Percentiles rank a stretch among this genome's conserved stretches.
Conservation (phyloP, 176 grass and related monocot species). For the Avena insularis region DNA sequence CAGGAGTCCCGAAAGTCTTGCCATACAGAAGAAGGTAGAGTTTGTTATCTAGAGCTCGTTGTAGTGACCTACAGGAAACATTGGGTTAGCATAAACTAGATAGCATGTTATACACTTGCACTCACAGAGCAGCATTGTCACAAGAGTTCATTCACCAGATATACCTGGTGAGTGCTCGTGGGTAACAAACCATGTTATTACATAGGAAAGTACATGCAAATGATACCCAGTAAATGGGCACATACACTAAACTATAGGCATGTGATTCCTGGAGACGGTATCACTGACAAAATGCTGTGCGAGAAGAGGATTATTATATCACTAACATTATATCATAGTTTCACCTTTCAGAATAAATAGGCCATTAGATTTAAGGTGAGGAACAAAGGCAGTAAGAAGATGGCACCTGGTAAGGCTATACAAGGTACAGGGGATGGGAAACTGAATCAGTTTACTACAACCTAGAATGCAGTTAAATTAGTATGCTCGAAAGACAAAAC, state of each 20-base stretch:
- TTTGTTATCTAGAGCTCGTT: conserved; percentile 87
- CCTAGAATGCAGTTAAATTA: not conserved
- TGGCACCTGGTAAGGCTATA: not conserved
- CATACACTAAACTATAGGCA: not conserved
- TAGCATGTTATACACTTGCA: not conserved
- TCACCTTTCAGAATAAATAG: not conserved
- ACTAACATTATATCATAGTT: not conserved
- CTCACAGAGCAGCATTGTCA: conserved; percentile 1
- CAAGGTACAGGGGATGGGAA: not conserved
- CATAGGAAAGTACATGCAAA: conserved; percentile 16
- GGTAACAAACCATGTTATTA: not conserved
- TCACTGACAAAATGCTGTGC: not conserved
- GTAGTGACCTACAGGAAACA: conserved; percentile 70
- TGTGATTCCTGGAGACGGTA: not conserved
- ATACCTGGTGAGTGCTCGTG: conserved; percentile 7
- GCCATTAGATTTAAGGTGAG: not conserved
- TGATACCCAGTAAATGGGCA: not conserved
- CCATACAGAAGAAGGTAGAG: conserved; percentile 95
- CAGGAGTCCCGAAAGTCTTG: conserved; percentile 63
- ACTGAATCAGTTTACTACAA: not conserved
- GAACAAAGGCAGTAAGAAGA: not conserved
- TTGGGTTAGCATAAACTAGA: conserved; percentile 13
- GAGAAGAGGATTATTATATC: not conserved
- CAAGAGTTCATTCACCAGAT: conserved; percentile 5
- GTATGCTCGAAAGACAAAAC: not conserved